Conservation (phyloP, 768 basidiomycete species). For the Lepiota brunneoincarnata region DNA sequence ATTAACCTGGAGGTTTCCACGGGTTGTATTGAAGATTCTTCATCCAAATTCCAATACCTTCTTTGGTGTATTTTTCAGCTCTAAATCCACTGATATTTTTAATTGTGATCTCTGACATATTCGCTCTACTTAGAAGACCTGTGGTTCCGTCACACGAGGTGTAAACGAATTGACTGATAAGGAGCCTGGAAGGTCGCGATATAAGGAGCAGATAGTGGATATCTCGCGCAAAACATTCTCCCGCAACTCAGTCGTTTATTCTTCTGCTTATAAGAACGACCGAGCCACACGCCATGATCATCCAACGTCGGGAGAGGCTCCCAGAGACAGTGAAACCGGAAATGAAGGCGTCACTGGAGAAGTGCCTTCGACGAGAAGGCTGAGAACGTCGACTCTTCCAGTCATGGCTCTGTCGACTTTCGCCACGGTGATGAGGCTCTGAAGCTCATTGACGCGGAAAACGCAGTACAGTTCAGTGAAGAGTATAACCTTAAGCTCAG, state of each 20-base stretch:
- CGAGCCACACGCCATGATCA: neutral
- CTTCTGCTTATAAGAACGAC: neutral
- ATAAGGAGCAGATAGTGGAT: neutral
- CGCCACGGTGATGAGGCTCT: conserved; percentile 58
- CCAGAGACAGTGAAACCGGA: neutral
- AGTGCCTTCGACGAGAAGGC: conserved; percentile 34
- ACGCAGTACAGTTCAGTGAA: conserved; percentile 51
- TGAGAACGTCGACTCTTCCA: neutral
- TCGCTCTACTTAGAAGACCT: neutral
- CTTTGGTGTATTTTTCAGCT: neutral
- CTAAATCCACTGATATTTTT: conserved; percentile 1
- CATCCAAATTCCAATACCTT: conserved; percentile 1
- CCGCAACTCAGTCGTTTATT: neutral
- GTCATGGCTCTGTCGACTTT: conserved; percentile 28
- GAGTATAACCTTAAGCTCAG: conserved; percentile 57
- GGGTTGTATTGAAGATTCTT: neutral
- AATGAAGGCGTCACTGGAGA: neutral
- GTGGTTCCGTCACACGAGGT: neutral
- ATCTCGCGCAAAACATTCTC: neutral
- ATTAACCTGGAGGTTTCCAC: conserved; percentile 11
- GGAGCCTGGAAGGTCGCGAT: neutral
- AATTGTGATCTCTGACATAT: conserved; percentile 2
- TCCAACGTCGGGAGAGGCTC: neutral
- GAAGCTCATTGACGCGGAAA: conserved; percentile 52
- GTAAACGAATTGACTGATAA: neutral